These are phyloP conservation scores for Amphibolis antarctica DNA, from an alignment of 106 monocot species.

Conservation along the genomic window DNA sequence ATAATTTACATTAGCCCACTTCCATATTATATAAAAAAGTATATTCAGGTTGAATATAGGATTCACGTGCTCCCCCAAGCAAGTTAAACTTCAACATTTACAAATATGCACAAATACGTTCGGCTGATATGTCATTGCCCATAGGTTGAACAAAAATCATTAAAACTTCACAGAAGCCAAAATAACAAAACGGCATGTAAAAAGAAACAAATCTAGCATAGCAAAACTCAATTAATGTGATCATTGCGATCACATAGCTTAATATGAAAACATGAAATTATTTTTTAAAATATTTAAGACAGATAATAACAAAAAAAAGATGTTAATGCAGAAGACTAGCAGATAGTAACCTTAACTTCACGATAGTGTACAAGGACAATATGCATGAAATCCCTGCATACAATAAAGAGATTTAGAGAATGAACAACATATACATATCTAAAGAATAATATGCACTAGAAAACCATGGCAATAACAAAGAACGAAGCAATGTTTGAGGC, in stretches of 20 bases:
- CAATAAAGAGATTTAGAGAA: not conserved
- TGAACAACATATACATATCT: not conserved
- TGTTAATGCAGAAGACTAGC: not conserved
- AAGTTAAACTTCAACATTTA: no score
- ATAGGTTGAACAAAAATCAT: not conserved
- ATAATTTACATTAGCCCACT: no score
- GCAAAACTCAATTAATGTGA: not conserved
- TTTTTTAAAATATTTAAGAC: not conserved
- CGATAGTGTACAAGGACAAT: constrained; percentile 98
- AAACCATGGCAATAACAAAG: not conserved
- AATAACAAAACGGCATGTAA: not conserved
- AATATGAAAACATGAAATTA: not conserved
- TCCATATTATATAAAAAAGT: no score
- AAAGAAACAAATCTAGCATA: not conserved
- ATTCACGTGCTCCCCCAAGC: no score
- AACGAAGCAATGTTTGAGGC: not conserved
- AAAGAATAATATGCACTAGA: not conserved
- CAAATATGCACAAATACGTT: no score
- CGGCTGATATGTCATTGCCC: not conserved
- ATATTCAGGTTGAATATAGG: no score
- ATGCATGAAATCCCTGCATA: constrained; percentile 83
- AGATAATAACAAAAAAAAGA: not conserved
- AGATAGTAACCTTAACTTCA: constrained; percentile 71
- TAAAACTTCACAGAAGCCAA: not conserved
- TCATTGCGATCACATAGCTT: not conserved